Evolutionary conservation across 306 rosid species (phyloP).

Genomic region (Datisca glomerata): DNA sequence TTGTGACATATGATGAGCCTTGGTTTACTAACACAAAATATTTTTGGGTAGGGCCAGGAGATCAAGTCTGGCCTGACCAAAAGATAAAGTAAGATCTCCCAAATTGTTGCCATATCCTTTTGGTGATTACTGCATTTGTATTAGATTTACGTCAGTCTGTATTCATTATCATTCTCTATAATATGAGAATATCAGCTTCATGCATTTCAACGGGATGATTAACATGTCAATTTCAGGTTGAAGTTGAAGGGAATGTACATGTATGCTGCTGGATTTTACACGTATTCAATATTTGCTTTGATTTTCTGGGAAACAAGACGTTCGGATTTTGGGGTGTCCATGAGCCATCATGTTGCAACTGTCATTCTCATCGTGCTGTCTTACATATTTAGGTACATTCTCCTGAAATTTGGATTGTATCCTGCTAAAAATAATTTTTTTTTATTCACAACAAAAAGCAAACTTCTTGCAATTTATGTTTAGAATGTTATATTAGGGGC

Average conservation of each 20-base stretch:
- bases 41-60: constrained; percentile 94
- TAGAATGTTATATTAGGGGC: too few relatives aligned
- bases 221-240: constrained; percentile 42
- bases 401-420: constrained; percentile 13
- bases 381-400: constrained; percentile 58
- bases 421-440: constrained; percentile 16
- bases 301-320: constrained; percentile 95
- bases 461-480: too few relatives aligned
- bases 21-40: constrained; percentile 65
- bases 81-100: constrained; percentile 53
- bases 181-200: constrained; percentile 8
- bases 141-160: too few relatives aligned
- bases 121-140: too few relatives aligned
- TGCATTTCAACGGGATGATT: constrained; percentile 3
- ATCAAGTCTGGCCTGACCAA: constrained; percentile 93
- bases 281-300: constrained; percentile 90
- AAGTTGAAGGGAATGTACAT: constrained; percentile 78
- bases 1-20: constrained; percentile 68
- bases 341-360: constrained; percentile 89
- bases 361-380: constrained; percentile 68
- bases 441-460: constrained; percentile 6
- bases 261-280: constrained; percentile 85
- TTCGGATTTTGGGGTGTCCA: constrained; percentile 85
- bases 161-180: too few relatives aligned
- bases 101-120: constrained; percentile 4